Conservation (phyloP, 2,329 filamentous ascomycete genomes). For the Emmonsia crescens region DNA sequence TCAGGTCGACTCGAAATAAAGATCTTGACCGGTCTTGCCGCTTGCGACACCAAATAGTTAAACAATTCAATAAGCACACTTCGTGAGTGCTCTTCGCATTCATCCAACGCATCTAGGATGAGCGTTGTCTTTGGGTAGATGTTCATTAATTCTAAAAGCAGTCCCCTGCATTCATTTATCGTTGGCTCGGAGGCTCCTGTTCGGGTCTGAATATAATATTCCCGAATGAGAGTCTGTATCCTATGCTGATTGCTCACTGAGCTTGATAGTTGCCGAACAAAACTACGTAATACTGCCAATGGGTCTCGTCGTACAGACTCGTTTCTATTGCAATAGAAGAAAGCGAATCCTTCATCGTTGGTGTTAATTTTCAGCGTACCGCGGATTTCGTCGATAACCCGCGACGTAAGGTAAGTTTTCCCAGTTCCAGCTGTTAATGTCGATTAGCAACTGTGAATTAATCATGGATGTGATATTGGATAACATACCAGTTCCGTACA, state of each 20-base stretch:
- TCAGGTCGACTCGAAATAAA: conserved; percentile 27
- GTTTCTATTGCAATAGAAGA: conserved; percentile 28
- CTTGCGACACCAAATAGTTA: conserved; percentile 14
- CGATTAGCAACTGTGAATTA: neutral
- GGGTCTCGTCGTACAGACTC: conserved; percentile 19
- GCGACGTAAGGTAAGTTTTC: conserved; percentile 20
- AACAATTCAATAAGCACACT: conserved; percentile 19
- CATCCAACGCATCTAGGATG: conserved; percentile 29
- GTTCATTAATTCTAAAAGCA: conserved; percentile 18
- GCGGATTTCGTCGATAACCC: conserved; percentile 19
- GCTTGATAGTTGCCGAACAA: conserved; percentile 23
- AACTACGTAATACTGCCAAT: conserved; percentile 22
- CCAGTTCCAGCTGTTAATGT: conserved; percentile 18
- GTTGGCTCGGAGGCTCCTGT: neutral
- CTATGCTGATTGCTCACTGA: conserved; percentile 8
- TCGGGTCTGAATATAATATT: neutral
- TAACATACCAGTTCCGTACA: conserved; percentile 11
- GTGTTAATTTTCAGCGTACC: neutral
- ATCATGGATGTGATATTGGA: neutral
- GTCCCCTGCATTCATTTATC: conserved; percentile 12
- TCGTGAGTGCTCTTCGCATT: conserved; percentile 21
- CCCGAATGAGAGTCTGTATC: conserved; percentile 8
- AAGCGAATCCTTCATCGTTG: conserved; percentile 21
- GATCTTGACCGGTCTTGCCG: conserved; percentile 21
- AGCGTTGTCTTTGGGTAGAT: conserved; percentile 23